Conservation (phyloP, 2,329 filamentous ascomycete species). For the Sporothrix curviconia region DNA sequence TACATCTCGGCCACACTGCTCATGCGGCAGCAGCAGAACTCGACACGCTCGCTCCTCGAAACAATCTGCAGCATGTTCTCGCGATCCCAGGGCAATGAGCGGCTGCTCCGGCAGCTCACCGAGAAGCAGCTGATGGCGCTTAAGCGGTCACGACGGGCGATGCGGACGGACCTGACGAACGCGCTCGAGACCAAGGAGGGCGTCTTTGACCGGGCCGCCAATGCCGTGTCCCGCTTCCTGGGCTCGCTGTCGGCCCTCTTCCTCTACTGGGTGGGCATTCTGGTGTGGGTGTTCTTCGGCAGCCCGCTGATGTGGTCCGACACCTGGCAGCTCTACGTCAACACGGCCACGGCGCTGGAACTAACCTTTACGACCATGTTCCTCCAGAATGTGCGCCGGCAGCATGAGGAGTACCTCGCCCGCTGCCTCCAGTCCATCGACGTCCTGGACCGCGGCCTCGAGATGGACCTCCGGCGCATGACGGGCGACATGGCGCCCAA, state of each 20-base stretch:
- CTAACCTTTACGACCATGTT: conserved; percentile 36
- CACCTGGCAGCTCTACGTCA: conserved; percentile 36
- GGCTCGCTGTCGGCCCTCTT: conserved; percentile 28
- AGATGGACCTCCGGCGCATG: conserved; percentile 29
- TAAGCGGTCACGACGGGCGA: conserved; percentile 19
- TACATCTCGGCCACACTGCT: conserved; percentile 34
- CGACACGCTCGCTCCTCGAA: conserved; percentile 25
- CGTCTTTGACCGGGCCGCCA: conserved; percentile 26
- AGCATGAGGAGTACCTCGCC: conserved; percentile 28
- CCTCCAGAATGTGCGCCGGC: conserved; percentile 33
- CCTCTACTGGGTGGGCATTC: conserved; percentile 31
- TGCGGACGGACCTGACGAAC: conserved; percentile 21
- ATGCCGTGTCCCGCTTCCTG: conserved; percentile 21
- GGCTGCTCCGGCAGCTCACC: conserved; percentile 24
- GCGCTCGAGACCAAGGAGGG: conserved; percentile 25
- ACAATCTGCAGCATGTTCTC: conserved; percentile 29
- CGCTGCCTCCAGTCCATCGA: conserved; percentile 29
- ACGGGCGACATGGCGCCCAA: conserved; percentile 30
- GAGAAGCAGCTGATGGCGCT: conserved; percentile 17
- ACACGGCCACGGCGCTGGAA: conserved; percentile 37
- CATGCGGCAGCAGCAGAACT: conserved; percentile 33
- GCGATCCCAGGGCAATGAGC: conserved; percentile 27
- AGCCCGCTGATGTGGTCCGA: conserved; percentile 26
- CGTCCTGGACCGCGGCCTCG: conserved; percentile 30
- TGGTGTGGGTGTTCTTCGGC: conserved; percentile 30